Base-by-base conservation (phyloP, 768 basidiomycete species). In the Agaricus blazei region DNA sequence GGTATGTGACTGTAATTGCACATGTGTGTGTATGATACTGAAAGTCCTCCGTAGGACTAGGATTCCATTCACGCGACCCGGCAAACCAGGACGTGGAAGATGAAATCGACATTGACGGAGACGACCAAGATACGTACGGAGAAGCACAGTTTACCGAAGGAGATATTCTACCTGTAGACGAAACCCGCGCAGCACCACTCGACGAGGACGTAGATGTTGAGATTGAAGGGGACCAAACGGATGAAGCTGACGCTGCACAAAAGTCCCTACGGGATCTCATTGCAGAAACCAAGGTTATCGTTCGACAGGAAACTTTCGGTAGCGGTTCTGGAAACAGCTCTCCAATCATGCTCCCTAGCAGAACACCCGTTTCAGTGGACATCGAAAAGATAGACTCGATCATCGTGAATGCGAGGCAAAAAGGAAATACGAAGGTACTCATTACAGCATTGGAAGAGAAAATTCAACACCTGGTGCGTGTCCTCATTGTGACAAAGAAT, bases 51-150 rank as follows among this genome's bases (percentile, higher is more conserved):
- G 26, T 58, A 85, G 88, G 87, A 11, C 80, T 82, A 6, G 90
- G 90, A n/a, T 89, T 91, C 65, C 76, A 82, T 55, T 76, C 82
- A 8, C 83, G 87, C 40, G 72, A 81, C 58, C 71, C 70, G 26
- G 66, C 75, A n/a, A 73, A 77, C 15, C 71, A 76, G 57, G 88
- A 90, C 56, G 77, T 88, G 2, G 90, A 93, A 29, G 89, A 87
- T 15, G 90, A 90, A 45, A 75, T 92, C 9, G 90, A 93, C 55
- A 73, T 91, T 9, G 90, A 90, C 54, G 89, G 90, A 2, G 87
- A 88, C 53, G 89, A 90, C 63, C 76, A 83, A 52, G 77, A 65
- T 3, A 62, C 77, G 1, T 93, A 82, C 62, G 90, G 90, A 1
- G 78, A 80, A 15, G 75, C 79, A 0, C 90, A 93, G 63, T 93